Evolutionary conservation across 2,329 filamentous ascomycete genomes (phyloP), one percentile per base, ranked within the genome.

Genomic region (Camillea tinctor): DNA sequence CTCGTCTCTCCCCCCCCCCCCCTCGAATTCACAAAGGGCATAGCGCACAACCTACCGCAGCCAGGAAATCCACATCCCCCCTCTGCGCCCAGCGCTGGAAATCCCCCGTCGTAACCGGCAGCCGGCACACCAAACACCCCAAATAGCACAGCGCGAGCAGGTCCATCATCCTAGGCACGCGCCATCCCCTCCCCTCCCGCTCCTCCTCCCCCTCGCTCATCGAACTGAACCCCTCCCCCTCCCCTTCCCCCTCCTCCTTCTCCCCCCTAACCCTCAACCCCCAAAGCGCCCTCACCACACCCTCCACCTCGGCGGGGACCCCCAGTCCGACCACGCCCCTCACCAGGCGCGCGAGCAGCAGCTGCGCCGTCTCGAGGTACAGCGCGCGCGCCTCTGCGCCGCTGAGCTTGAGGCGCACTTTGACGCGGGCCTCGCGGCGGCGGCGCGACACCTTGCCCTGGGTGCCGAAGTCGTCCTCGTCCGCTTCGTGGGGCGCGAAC

Each of bases 271-370:
- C 78, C 4, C 92, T 85, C 55, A 97, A 77, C 56, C 88, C 82
- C 94, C 95, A 99, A 15, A 99, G 82, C 72, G 97, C 93, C 60
- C 88, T 86, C 4, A 96, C 87, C 9, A 96, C 81, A 7, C 79
- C 88, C 79, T 96, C 92, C 13, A 97, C 80, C 68, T 96, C 89
- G 4, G 80, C 74, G 1, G 89, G 88, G 53, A 95, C 82, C 0
- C 84, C 83, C 71, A 88, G 87, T 5, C 81, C 78, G 15, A 96
- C 79, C 26, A 98, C 79, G 81, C 89, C 93, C 70, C 85, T 77
- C 17, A 92, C 78, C 77, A 98, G 94, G 71, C 90, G 91, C 72
- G 93, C 87, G 24, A 99, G 78, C 53, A 98, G 83, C 30, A 97
- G 80, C 75, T 98, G 94, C 60, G 96, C 84, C 64, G 87, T 89